These are phyloP conservation scores for Calonectria montana DNA, from an alignment of 2,329 filamentous ascomycete genomes.

Conservation along the genomic window DNA sequence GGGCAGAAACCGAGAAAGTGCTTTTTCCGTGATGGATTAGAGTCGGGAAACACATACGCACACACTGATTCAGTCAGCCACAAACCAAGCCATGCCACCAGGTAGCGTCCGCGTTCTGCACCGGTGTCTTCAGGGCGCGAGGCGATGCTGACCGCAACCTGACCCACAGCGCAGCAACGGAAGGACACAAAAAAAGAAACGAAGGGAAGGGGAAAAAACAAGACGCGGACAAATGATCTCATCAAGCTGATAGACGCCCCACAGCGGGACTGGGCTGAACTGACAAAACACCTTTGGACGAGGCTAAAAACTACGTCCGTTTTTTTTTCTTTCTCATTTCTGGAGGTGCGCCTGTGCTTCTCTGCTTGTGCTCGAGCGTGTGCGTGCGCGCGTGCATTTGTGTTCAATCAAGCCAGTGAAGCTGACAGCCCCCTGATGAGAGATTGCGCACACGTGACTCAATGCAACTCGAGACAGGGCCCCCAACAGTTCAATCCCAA, in stretches of 20 bases:
- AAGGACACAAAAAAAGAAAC: background rate
- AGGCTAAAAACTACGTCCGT: background rate
- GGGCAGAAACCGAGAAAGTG: background rate
- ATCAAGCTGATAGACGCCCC: background rate
- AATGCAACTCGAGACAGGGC: background rate
- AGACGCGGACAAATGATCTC: slow-evolving; percentile 11
- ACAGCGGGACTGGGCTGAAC: slow-evolving; percentile 4
- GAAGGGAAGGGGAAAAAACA: background rate
- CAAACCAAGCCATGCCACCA: slow-evolving; percentile 3
- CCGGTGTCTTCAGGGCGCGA: slow-evolving; percentile 2
- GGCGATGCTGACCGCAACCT: background rate
- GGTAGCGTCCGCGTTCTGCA: slow-evolving; percentile 11
- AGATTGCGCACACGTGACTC: slow-evolving; percentile 1
- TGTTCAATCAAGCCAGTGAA: background rate
- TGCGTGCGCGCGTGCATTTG: background rate
- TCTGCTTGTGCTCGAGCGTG: background rate
- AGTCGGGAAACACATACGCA: background rate
- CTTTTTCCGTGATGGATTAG: background rate
- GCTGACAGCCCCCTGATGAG: background rate
- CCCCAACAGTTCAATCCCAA: background rate
- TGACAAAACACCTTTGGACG: background rate
- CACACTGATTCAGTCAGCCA: slow-evolving; percentile 1
- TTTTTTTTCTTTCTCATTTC: background rate
- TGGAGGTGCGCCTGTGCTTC: background rate
- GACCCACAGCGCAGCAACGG: background rate